phyloP scores from a whole-genome alignment of 2,329 filamentous ascomycete species.

The Ophiosphaerella narmari region DNA sequence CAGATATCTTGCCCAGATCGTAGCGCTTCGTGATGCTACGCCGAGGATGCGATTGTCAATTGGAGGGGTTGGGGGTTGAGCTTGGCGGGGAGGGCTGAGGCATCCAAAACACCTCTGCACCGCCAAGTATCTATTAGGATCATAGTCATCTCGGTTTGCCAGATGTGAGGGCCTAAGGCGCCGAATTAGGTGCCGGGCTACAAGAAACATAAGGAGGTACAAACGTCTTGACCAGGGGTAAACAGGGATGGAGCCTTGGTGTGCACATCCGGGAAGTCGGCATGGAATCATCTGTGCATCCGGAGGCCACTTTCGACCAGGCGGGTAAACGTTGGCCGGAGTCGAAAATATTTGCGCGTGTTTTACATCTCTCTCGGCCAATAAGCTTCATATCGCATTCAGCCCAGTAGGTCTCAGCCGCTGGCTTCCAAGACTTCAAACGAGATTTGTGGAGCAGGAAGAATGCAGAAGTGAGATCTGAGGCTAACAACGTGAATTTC shows the following conservation, averaged over 20 bases:
- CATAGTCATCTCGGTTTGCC: constrained; percentile 26
- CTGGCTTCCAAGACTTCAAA: constrained; percentile 9
- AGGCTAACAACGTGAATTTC: constrained; percentile 24
- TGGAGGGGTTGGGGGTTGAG: constrained; percentile 4
- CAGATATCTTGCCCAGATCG: neutral
- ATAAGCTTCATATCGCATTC: neutral
- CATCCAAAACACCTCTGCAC: constrained; percentile 23
- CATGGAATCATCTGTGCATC: constrained; percentile 14
- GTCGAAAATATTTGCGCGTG: constrained; percentile 1
- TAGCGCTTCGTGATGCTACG: constrained; percentile 7
- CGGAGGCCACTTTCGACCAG: constrained; percentile 14
- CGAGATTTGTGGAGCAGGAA: constrained; percentile 17
- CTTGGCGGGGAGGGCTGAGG: constrained; percentile 13
- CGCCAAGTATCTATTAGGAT: constrained; percentile 26
- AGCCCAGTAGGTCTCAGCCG: neutral
- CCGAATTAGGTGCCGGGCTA: constrained; percentile 5
- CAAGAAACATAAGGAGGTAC: constrained; percentile 26
- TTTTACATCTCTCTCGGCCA: constrained; percentile 9
- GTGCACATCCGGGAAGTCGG: constrained; percentile 25
- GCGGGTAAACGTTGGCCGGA: constrained; percentile 28
- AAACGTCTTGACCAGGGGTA: constrained; percentile 13
- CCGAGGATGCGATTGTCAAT: constrained; percentile 2
- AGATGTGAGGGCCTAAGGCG: constrained; percentile 22
- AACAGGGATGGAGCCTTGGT: constrained; percentile 15
- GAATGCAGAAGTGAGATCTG: constrained; percentile 12